These are phyloP conservation scores for Prunus fruticosa DNA, from an alignment of 306 rosid genomes.

Conservation along the genomic window DNA sequence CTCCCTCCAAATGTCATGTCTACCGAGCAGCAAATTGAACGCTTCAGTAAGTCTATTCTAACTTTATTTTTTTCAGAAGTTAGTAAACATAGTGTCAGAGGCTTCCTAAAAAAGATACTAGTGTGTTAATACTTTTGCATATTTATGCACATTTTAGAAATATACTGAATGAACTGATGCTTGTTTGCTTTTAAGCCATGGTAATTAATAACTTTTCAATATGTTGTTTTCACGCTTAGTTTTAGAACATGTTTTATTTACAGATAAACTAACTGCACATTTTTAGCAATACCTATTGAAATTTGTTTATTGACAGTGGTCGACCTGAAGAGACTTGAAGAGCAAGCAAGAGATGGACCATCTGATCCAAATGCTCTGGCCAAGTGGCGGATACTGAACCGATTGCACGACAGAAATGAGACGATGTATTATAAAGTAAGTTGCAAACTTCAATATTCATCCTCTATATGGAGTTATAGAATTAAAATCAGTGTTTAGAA, in stretches of 20 bases:
- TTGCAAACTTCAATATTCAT: constrained; percentile 1
- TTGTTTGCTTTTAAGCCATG: background rate
- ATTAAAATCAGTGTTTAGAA: background rate
- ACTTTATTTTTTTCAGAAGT: background rate
- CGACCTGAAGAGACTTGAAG: constrained; percentile 90
- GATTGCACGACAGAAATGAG: constrained; percentile 97
- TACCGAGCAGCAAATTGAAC: constrained; percentile 83
- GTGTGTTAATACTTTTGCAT: background rate
- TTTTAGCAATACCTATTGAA: background rate
- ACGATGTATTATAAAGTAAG: constrained; percentile 92
- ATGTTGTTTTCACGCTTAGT: background rate
- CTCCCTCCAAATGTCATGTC: constrained; percentile 98
- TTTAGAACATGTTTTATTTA: background rate
- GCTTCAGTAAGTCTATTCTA: constrained; percentile 65
- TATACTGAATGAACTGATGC: background rate
- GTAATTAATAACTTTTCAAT: background rate
- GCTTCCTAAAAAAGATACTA: background rate
- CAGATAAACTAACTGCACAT: background rate
- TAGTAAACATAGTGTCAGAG: background rate
- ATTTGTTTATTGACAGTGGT: constrained; percentile 54
- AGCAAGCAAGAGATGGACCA: constrained; percentile 97
- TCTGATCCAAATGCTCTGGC: constrained; percentile 95
- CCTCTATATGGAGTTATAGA: background rate
- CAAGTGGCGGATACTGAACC: constrained; percentile 96
- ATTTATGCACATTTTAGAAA: background rate